Conservation (phyloP, 2,329 filamentous ascomycete genomes). For the Thelonectria discophora region DNA sequence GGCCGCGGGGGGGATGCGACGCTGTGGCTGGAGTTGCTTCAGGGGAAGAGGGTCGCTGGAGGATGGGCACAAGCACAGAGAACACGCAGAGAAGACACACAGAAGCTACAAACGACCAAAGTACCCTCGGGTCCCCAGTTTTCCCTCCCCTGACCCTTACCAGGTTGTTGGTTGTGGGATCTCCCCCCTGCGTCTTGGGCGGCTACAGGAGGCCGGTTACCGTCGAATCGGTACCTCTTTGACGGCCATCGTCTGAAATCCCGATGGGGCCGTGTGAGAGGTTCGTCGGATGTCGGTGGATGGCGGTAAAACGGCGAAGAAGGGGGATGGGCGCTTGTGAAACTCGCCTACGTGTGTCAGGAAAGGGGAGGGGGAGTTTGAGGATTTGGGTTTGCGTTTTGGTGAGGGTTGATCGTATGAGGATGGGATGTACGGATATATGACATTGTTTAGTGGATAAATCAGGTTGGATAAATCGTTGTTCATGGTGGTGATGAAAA, state of each 20-base stretch:
- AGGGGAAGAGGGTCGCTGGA: not conserved
- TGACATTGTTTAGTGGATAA: not conserved
- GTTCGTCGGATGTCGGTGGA: slow-evolving; percentile 15
- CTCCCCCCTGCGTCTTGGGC: slow-evolving; percentile 1
- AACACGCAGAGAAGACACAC: too few relatives aligned
- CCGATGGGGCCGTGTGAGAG: slow-evolving; percentile 1
- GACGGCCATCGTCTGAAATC: slow-evolving; percentile 8
- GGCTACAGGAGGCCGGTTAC: not conserved
- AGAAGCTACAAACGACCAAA: too few relatives aligned
- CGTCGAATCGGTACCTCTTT: slow-evolving; percentile 10
- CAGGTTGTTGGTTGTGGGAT: not conserved
- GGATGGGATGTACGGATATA: not conserved
- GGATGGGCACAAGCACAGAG: not conserved
- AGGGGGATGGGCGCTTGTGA: not conserved
- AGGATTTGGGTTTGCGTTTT: not conserved
- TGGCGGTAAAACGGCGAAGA: not conserved
- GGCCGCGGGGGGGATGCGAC: not conserved
- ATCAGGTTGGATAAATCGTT: not conserved
- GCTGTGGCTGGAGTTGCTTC: not conserved
- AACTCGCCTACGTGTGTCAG: not conserved
- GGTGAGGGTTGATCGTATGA: not conserved
- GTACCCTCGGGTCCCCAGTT: too few relatives aligned
- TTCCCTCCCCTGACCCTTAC: not conserved
- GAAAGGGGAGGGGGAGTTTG: not conserved
- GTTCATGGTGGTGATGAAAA: not conserved